phyloP scores from a whole-genome alignment of 1,284 basidiomycete species.

The Cryptococcus sp. region DNA sequence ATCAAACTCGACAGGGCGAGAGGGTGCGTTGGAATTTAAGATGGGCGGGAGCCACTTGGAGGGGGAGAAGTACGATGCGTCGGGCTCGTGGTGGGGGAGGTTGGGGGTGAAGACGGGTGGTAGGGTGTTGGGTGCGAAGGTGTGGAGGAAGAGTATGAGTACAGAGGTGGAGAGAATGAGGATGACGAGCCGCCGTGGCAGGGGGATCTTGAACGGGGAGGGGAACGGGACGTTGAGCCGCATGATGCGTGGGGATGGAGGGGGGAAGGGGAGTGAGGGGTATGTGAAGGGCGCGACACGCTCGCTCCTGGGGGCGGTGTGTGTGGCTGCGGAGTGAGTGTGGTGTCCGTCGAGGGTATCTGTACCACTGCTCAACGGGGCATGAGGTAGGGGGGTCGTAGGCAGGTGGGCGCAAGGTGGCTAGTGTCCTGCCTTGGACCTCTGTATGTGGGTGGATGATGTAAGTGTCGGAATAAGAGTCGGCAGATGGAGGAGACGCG shows the following conservation, averaged over 20 bases:
- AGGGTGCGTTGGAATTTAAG: conserved; percentile 29
- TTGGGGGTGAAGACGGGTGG: conserved; percentile 36
- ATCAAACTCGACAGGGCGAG: conserved; percentile 42
- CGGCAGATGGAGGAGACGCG: too few species aligned
- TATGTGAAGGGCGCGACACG: neutral
- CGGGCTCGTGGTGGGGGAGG: conserved; percentile 35
- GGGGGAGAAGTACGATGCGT: conserved; percentile 36
- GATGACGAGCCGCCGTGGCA: conserved; percentile 36
- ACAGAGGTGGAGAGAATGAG: conserved; percentile 26
- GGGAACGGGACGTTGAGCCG: conserved; percentile 29
- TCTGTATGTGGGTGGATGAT: neutral
- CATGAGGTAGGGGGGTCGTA: too few species aligned
- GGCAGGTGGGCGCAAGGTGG: too few species aligned
- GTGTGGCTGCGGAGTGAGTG: conserved; percentile 1
- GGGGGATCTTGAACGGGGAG: conserved; percentile 27
- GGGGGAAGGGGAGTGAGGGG: neutral
- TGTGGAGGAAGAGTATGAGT: conserved; percentile 40
- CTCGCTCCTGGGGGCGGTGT: conserved; percentile 12
- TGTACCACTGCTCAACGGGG: too few species aligned
- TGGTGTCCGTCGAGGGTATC: neutral
- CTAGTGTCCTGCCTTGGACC: too few species aligned
- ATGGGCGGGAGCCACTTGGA: conserved; percentile 46
- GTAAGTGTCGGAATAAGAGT: neutral
- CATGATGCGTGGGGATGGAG: conserved; percentile 12
- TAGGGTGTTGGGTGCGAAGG: conserved; percentile 35